Base-by-base conservation (phyloP, 2,329 filamentous ascomycete species). In the Thielaviopsis euricoi region DNA sequence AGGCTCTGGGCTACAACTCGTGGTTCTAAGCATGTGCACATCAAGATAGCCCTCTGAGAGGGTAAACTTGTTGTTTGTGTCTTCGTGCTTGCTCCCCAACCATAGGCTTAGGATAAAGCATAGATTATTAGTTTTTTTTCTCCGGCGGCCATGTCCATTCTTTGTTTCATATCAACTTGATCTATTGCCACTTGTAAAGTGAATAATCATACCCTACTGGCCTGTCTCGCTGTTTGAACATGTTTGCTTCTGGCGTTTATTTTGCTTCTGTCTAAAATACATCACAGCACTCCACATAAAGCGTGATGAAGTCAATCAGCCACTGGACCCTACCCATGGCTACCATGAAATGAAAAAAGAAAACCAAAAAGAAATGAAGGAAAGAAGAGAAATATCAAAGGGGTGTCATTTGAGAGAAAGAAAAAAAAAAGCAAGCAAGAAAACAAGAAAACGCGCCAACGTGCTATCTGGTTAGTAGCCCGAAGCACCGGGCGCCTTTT, bases 1-100 rank as follows among this genome's bases (percentile, higher is more conserved):
- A 86, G 75, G 74, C 86, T 63, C 69, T 83, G 62, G 87, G 87
- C 67, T 81, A 90, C 78, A 90, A 89, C 80, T 87, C 83, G 62
- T 89, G 83, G 82, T 87, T 81, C 66, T 73, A 76, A 68, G 76
- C n/a, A 25, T 37, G 25, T 19, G 15, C 19, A 21, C 40, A 10
- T 49, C 22, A 48, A 21, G 19, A 6, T 48, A 33, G 9, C 25
- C 19, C 25, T 50, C 21, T 29, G 22, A 23, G n/a, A 56, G 21
- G 43, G 43, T n/a, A 4, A 48, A 19, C 43, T 48, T 48, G 43
- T 48, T 21, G 43, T 19, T 48, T 48, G 43, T 48, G 43, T 48
- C 43, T 48, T 48, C n/a, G 43, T 48, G n/a, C 21, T 48, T 48
- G 43, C 12, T 33, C 29, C n/a, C n/a, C 43, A 19, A 21, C 7